Conservation (phyloP, 208 protist species). For the Blechomonas ayalai region DNA sequence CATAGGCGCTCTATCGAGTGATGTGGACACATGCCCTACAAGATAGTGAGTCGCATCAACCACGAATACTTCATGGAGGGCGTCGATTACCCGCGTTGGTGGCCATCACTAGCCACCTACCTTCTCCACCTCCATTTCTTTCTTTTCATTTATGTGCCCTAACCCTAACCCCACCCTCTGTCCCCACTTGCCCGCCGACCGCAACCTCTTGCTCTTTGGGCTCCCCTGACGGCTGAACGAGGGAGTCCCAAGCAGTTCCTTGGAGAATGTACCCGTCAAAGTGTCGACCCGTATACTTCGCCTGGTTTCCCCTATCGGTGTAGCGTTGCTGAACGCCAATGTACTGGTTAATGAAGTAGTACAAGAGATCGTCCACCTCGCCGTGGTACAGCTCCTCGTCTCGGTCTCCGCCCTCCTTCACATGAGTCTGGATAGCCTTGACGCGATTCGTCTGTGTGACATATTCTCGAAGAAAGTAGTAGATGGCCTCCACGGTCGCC, state of each 20-base stretch:
- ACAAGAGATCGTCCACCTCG: conserved; percentile 94
- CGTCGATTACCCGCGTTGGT: too few species aligned
- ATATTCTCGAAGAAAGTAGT: conserved; percentile 90
- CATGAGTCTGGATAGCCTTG: background rate
- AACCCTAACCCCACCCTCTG: too few species aligned
- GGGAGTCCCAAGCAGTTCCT: conserved; percentile 51
- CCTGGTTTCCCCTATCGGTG: conserved; percentile 18
- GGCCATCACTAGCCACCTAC: too few species aligned
- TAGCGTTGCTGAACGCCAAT: conserved; percentile 88
- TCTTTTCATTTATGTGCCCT: background rate
- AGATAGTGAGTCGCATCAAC: too few species aligned
- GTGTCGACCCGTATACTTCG: conserved; percentile 69
- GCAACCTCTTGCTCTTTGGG: too few species aligned
- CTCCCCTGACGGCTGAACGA: conserved; percentile 37
- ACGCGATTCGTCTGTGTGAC: conserved; percentile 49
- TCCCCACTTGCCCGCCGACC: too few species aligned
- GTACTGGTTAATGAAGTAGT: conserved; percentile 93
- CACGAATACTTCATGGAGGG: too few species aligned
- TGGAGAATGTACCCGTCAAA: conserved; percentile 82
- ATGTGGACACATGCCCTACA: too few species aligned
- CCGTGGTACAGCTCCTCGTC: conserved; percentile 54
- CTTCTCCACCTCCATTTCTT: too few species aligned
- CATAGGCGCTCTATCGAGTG: too few species aligned
- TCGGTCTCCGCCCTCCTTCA: too few species aligned
- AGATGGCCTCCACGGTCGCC: conserved; percentile 94